These are phyloP conservation scores for Blastobotrys parvus DNA, from an alignment of 805 yeast species.

Conservation along the genomic window DNA sequence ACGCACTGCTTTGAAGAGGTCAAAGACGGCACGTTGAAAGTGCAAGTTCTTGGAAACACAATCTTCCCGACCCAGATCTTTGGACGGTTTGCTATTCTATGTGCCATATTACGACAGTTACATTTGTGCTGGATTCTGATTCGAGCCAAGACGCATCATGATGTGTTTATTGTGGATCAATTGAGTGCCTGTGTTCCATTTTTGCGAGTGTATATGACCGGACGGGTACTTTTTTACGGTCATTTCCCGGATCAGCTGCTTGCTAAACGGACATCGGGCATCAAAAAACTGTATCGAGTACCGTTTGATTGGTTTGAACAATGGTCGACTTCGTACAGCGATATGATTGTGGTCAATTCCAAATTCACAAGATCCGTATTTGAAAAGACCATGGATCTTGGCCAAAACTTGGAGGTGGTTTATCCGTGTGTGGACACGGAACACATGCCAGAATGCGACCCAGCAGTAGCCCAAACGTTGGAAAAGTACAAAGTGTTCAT, in stretches of 20 bases:
- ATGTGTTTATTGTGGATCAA: conserved; percentile 80
- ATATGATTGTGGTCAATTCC: conserved; percentile 80
- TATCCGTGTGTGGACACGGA: conserved; percentile 71
- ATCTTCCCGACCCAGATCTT: conserved; percentile 61
- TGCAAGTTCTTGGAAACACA: conserved; percentile 70
- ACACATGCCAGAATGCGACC: conserved; percentile 11
- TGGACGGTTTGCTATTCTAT: conserved; percentile 68
- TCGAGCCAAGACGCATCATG: conserved; percentile 40
- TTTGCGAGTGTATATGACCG: conserved; percentile 32
- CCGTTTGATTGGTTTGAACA: conserved; percentile 86
- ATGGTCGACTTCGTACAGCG: conserved; percentile 67
- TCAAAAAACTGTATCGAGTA: conserved; percentile 59
- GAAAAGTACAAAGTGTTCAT: conserved; percentile 39
- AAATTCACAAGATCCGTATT: conserved; percentile 70
- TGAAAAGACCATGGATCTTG: conserved; percentile 21
- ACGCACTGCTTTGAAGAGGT: conserved; percentile 90
- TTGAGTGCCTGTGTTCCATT: conserved; percentile 77
- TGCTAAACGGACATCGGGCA: conserved; percentile 45
- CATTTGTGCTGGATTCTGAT: conserved; percentile 45
- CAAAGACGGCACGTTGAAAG: conserved; percentile 46
- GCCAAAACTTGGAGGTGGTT: conserved; percentile 45
- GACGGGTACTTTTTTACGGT: conserved; percentile 75
- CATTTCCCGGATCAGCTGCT: conserved; percentile 91
- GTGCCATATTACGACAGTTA: conserved; percentile 77
- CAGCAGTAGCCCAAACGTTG: conserved; percentile 1